phyloP scores from a whole-genome alignment of 176 grass and related monocot species.

The Triticum dicoccoides region DNA sequence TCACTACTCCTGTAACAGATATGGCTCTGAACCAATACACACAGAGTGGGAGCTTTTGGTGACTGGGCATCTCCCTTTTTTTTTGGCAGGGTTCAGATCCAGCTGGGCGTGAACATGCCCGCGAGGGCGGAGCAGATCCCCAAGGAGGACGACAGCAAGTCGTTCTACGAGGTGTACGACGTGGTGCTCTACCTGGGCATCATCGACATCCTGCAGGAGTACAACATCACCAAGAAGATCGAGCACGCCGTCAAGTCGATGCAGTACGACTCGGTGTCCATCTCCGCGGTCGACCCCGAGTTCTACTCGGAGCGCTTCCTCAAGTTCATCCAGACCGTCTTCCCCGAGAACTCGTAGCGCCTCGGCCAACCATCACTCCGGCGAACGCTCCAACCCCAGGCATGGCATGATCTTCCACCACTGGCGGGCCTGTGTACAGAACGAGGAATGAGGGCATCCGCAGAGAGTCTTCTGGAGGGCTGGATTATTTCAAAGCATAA shows the following conservation, averaged over 20 bases:
- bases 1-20: background rate
- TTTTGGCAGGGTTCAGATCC: constrained; percentile 77
- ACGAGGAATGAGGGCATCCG: background rate
- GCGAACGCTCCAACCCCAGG: background rate
- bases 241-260: constrained; percentile 96
- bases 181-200: constrained; percentile 97
- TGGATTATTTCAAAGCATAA: background rate
- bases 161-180: constrained; percentile 70
- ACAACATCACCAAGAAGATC: constrained; percentile 91
- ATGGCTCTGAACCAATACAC: background rate
- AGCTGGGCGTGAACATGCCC: constrained; percentile 98
- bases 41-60: background rate
- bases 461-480: background rate
- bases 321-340: constrained; percentile 82
- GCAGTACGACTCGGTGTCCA: constrained; percentile 79
- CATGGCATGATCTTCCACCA: background rate
- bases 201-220: constrained; percentile 97
- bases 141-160: constrained; percentile 55
- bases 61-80: background rate
- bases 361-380: background rate
- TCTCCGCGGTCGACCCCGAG: constrained; percentile 75
- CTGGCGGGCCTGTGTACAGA: background rate
- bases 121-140: constrained; percentile 73
- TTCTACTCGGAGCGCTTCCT: constrained; percentile 83
- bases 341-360: constrained; percentile 68